phyloP scores from a whole-genome alignment of 306 rosid genomes.

The Sophora flavescens region DNA sequence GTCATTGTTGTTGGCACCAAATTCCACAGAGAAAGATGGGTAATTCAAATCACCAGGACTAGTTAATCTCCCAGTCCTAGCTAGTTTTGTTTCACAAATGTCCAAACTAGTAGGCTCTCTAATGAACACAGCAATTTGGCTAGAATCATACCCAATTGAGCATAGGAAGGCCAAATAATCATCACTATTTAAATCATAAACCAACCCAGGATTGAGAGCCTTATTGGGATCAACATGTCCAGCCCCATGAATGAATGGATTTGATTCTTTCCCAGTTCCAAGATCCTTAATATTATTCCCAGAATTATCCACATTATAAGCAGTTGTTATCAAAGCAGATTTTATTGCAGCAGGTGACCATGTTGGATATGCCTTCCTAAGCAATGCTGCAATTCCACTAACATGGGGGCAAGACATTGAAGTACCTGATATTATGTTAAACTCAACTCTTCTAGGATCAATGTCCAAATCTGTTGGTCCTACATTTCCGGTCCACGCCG shows the following conservation, averaged over 20 bases:
- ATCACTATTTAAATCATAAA: slow-evolving; percentile 62
- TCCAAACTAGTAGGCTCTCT: slow-evolving; percentile 55
- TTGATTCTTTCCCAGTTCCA: slow-evolving; percentile 73
- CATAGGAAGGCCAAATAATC: slow-evolving; percentile 86
- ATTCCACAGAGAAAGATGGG: slow-evolving; percentile 78
- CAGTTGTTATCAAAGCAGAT: slow-evolving; percentile 84
- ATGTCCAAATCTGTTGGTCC: slow-evolving; percentile 79
- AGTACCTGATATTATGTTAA: slow-evolving; percentile 93
- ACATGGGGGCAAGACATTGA: slow-evolving; percentile 96
- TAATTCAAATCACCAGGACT: slow-evolving; percentile 88
- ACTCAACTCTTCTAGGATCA: slow-evolving; percentile 88
- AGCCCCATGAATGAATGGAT: slow-evolving; percentile 79
- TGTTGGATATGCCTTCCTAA: slow-evolving; percentile 71
- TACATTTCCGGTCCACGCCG: slow-evolving; percentile 83
- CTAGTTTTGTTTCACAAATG: slow-evolving; percentile 51
- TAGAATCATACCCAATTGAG: slow-evolving; percentile 76
- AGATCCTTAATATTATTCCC: slow-evolving; percentile 73
- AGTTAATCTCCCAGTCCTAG: slow-evolving; percentile 44
- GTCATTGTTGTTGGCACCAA: slow-evolving; percentile 30
- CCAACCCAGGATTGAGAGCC: slow-evolving; percentile 84
- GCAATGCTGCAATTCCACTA: slow-evolving; percentile 87
- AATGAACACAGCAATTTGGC: slow-evolving; percentile 61
- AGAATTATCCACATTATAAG: slow-evolving; percentile 72
- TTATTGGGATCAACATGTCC: slow-evolving; percentile 94
- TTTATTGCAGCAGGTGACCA: slow-evolving; percentile 91